Percentiles rank a stretch among this genome's conserved stretches.
phyloP scores from a whole-genome alignment of 495 filamentous ascomycete genomes.

The Physcia stellaris region DNA sequence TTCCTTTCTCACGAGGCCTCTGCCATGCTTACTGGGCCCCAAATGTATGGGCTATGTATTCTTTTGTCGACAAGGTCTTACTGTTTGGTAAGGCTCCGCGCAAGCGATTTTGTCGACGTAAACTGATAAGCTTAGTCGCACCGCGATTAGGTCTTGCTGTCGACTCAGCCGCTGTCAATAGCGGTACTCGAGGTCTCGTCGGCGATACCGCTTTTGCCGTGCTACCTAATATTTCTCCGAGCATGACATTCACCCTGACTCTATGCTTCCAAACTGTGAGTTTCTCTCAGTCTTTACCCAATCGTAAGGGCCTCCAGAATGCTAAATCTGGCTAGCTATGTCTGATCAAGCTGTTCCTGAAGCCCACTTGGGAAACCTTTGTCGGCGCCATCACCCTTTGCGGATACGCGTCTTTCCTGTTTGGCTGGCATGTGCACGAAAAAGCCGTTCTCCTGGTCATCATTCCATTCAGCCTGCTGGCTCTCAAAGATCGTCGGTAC shows the following conservation, averaged over 20 bases:
- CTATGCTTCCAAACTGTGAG: conserved; percentile 65
- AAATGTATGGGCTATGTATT: conserved; percentile 95
- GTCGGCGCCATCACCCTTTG: conserved; percentile 85
- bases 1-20: conserved; percentile 84
- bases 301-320: neutral
- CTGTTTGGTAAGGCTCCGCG: conserved; percentile 46
- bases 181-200: conserved; percentile 83
- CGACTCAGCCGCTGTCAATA: conserved; percentile 60
- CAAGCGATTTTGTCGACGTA: neutral
- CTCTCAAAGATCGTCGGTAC: conserved; percentile 81
- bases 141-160: conserved; percentile 63
- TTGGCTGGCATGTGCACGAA: conserved; percentile 98
- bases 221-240: conserved; percentile 71
- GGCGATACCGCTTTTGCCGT: conserved; percentile 94
- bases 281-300: neutral
- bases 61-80: conserved; percentile 69
- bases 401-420: conserved; percentile 91
- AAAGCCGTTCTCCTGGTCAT: conserved; percentile 92
- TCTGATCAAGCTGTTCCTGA: conserved; percentile 66
- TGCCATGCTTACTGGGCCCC: conserved; percentile 99
- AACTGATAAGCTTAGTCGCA: conserved; percentile 44
- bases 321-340: conserved; percentile 37
- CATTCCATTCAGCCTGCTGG: conserved; percentile 88
- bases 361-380: conserved; percentile 76
- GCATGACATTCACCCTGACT: conserved; percentile 68